Percentiles rank a stretch among this genome's conserved stretches.
Conservation (phyloP, 73 alveolate species). For the Paramecium primaurelia region DNA sequence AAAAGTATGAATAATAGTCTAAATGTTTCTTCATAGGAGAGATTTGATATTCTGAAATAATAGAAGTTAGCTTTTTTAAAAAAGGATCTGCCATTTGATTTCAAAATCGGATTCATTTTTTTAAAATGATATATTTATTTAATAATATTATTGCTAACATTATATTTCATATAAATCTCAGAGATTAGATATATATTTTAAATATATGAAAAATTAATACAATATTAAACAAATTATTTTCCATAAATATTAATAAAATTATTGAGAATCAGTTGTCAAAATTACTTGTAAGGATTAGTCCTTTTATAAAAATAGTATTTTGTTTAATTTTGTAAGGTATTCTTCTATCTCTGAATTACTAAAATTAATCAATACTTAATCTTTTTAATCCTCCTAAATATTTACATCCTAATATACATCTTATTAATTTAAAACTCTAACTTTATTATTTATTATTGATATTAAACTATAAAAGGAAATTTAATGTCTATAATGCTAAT, state of each 20-base stretch:
- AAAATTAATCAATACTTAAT: too few relatives aligned
- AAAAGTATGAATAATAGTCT: not conserved
- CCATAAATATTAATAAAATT: not conserved
- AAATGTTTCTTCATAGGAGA: not conserved
- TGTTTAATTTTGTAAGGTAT: not conserved
- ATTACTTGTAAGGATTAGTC: not conserved
- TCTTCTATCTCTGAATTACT: too few relatives aligned
- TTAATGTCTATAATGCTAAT: too few relatives aligned
- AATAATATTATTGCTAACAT: not conserved
- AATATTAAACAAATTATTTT: not conserved
- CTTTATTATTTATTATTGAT: too few relatives aligned
- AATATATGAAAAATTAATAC: not conserved
- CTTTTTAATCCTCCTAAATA: too few relatives aligned
- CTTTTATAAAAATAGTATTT: not conserved
- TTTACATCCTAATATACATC: too few relatives aligned
- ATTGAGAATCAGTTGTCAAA: not conserved
- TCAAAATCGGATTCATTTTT: not conserved
- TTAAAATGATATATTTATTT: not conserved
- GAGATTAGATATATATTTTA: not conserved
- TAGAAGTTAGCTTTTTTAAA: not conserved
- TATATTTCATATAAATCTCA: not conserved
- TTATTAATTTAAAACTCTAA: too few relatives aligned
- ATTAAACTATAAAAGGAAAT: too few relatives aligned
- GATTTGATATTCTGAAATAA: not conserved
- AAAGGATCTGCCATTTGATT: not conserved